Evolutionary conservation across 2,329 filamentous ascomycete genomes (phyloP).

Genomic region (Hymenoscyphus infarciens): DNA sequence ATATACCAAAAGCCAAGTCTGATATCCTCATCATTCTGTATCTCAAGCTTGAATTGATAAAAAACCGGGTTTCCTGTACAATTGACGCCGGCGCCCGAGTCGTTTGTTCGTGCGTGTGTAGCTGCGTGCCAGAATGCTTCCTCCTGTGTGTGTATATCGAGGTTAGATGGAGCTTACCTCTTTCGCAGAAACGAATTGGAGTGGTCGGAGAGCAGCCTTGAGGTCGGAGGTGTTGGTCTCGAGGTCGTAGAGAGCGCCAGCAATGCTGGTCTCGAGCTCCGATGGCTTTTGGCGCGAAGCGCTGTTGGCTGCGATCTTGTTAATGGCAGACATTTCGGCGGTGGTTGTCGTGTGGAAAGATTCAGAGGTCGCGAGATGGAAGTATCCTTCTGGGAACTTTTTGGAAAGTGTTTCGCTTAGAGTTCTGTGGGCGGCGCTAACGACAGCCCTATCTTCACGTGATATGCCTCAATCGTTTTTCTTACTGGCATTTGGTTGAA

Average conservation of each 20-base stretch:
- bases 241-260: conserved; percentile 95
- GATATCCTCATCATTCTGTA: conserved; percentile 22
- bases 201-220: conserved; percentile 90
- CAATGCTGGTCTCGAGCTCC: conserved; percentile 96
- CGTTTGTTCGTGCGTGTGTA: conserved; percentile 20
- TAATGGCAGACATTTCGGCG: conserved; percentile 69
- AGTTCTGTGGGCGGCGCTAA: too few species aligned
- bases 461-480: too few species aligned
- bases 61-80: conserved; percentile 21
- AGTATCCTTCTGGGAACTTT: too few species aligned
- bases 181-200: conserved; percentile 98
- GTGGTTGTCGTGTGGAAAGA: conserved; percentile 19
- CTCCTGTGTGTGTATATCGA: conserved; percentile 27
- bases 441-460: too few species aligned
- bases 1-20: conserved; percentile 18
- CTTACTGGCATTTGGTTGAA: too few species aligned
- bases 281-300: conserved; percentile 92
- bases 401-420: too few species aligned
- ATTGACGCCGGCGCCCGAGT: conserved; percentile 26
- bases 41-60: conserved; percentile 28
- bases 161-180: conserved; percentile 71
- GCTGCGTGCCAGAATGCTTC: conserved; percentile 20
- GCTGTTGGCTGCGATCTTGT: conserved; percentile 99
- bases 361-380: neutral
- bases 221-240: conserved; percentile 99